Evolutionary conservation across 345 rosid genomes (phyloP), one percentile per base, ranked within the genome.

Genomic region (Brassica cretica): DNA sequence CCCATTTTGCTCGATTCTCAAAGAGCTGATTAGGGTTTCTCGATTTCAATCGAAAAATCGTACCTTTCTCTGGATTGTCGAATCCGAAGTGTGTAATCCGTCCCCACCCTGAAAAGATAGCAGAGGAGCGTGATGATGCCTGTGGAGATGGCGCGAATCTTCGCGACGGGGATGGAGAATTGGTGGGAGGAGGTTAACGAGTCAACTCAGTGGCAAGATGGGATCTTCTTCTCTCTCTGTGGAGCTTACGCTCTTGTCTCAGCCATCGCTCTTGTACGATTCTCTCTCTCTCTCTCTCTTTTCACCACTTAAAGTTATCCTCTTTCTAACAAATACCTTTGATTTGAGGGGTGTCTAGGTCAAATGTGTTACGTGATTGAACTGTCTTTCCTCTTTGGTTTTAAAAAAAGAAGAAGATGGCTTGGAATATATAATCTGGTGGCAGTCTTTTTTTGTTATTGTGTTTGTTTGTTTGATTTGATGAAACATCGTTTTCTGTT

Each of bases 111-210:
- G 6, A 7, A 6, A 33, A n/a, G 59, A 14, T 51, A 46, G 16
- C 27, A 29, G 63, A 32, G 19, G 71, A 72, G 56, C 9, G 56
- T 64, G 68, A 11, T 64, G 76, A 75, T 76, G 69, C 83, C 83
- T 27, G n/a, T 27, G 81, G 75, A 44, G 66, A 73, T 72, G 56
- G 71, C 80, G 0, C 68, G 25, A 46, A 1, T 51, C 16, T 5
- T 73, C 14, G 70, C 76, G 30, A 64, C 73, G 82, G 63, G 75
- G 51, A 30, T 82, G 18, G 60, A 79, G 65, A 81, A 71, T 66
- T 93, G 98, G 98, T 93, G 98, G 98, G 89, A 87, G 0, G 91
- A 89, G 79, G 86, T 93, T 86, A 89, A 93, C 76, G 96, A 90
- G 64, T 90, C 97, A n/a, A 63, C 84, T 78, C 84, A 72, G 59